Evolutionary conservation across 2,329 filamentous ascomycete species (phyloP).

Genomic region (Iodosphaeria phyllophila): DNA sequence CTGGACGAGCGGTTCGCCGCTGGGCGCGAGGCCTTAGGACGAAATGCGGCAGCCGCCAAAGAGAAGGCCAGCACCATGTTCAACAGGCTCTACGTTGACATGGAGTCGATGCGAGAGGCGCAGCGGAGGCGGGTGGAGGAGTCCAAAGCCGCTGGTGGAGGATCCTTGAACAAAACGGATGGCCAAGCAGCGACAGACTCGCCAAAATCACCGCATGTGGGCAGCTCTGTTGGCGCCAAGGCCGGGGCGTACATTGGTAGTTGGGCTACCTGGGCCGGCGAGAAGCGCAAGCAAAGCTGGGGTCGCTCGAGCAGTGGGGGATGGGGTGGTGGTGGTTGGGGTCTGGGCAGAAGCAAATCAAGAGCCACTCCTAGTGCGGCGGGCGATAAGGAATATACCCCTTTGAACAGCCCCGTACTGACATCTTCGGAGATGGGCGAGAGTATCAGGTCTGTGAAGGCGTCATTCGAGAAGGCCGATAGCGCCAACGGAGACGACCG

Average conservation of each 20-base stretch:
- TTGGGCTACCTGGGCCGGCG: constrained; percentile 53
- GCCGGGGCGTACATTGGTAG: constrained; percentile 48
- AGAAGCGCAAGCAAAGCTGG: constrained; percentile 46
- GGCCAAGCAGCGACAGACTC: constrained; percentile 22
- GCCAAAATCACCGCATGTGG: too few species aligned
- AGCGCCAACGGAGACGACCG: constrained; percentile 10
- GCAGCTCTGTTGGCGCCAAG: constrained; percentile 31
- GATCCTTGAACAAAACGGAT: constrained; percentile 14
- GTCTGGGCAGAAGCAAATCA: constrained; percentile 13
- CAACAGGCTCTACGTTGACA: constrained; percentile 76
- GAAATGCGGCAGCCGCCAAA: constrained; percentile 71
- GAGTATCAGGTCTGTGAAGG: constrained; percentile 4
- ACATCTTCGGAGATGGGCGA: constrained; percentile 16
- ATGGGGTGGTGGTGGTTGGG: constrained; percentile 13
- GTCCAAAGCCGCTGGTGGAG: constrained; percentile 15
- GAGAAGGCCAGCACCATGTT: constrained; percentile 79
- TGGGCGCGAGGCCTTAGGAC: constrained; percentile 69
- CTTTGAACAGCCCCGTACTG: constrained; percentile 13
- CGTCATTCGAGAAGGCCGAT: constrained; percentile 8
- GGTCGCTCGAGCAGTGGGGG: constrained; percentile 19
- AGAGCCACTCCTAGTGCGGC: constrained; percentile 13
- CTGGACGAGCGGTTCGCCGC: constrained; percentile 78
- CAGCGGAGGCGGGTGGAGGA: constrained; percentile 47
- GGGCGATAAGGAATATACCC: constrained; percentile 15
- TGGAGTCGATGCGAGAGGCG: constrained; percentile 62